Evolutionary conservation across 768 basidiomycete species (phyloP).

Genomic region (Brasilioporus rufonigricans): DNA sequence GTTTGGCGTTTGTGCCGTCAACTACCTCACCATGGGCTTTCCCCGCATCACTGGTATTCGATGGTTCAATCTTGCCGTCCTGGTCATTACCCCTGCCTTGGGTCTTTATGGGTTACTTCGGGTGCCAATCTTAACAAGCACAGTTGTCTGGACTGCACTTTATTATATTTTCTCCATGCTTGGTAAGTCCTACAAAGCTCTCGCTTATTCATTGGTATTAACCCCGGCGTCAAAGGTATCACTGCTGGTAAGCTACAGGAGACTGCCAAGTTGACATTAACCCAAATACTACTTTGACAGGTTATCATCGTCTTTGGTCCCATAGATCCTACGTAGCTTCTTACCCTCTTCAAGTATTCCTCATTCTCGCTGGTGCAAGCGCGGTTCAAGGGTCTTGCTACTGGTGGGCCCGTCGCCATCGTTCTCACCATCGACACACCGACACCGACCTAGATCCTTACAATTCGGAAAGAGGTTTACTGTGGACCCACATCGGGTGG

Average conservation of each 20-base stretch:
- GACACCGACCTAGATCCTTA: constrained; percentile 88
- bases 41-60: constrained; percentile 55
- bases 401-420: constrained; percentile 85
- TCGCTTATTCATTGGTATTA: constrained; percentile 12
- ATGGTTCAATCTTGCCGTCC: constrained; percentile 75
- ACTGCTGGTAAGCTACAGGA: constrained; percentile 42
- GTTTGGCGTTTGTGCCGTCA: constrained; percentile 9
- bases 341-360: constrained; percentile 63
- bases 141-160: constrained; percentile 54
- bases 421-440: constrained; percentile 81
- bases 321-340: constrained; percentile 82
- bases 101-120: constrained; percentile 64
- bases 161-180: constrained; percentile 91
- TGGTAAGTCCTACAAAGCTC: constrained; percentile 41
- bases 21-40: constrained; percentile 29
- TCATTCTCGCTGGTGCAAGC: constrained; percentile 74
- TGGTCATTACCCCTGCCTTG: constrained; percentile 69
- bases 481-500: constrained; percentile 85
- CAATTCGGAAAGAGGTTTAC: constrained; percentile 71
- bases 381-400: constrained; percentile 85
- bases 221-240: constrained; percentile 38
- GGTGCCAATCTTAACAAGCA: constrained; percentile 47
- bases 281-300: constrained; percentile 31
- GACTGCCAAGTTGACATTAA: background rate
- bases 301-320: constrained; percentile 85